A percentile compares a stretch with the other conserved stretches of the same genome.
Evolutionary conservation across 208 protist genomes (phyloP).

Genomic region (Tritrichomonas musculus): DNA sequence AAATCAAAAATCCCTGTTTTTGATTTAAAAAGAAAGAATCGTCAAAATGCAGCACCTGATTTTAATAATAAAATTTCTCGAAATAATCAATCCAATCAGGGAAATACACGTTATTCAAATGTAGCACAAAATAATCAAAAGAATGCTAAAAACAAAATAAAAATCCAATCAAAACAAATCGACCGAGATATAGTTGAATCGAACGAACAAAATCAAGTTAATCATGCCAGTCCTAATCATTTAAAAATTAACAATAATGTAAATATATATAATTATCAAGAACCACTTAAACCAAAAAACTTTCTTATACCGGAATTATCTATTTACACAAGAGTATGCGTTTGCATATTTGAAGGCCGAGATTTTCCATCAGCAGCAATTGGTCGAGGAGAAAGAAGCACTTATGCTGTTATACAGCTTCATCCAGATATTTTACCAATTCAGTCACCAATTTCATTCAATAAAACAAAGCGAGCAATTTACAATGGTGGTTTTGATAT

Average conservation of each 20-base stretch:
- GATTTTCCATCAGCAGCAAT: background rate
- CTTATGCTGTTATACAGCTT: background rate
- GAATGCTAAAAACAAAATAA: too few species aligned
- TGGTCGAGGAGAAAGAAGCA: constrained; percentile 11
- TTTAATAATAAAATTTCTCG: background rate
- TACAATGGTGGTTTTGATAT: constrained; percentile 27
- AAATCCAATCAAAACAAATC: too few species aligned
- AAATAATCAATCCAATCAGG: background rate
- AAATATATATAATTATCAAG: too few species aligned
- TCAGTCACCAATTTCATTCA: background rate
- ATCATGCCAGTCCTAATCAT: too few species aligned
- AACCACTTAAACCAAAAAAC: background rate
- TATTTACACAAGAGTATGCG: background rate
- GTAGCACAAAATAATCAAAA: too few species aligned
- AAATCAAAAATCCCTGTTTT: constrained; percentile 10
- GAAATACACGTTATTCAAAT: background rate
- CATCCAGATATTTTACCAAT: background rate
- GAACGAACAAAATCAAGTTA: too few species aligned
- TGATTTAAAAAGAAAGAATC: background rate
- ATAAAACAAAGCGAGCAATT: background rate
- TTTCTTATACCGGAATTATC: background rate
- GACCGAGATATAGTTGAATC: too few species aligned
- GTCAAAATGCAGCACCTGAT: background rate
- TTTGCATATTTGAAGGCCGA: background rate
- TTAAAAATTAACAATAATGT: too few species aligned